These are phyloP conservation scores for Dillenia suffruticosa DNA, from an alignment of 164 flowering plant species.

Conservation along the genomic window DNA sequence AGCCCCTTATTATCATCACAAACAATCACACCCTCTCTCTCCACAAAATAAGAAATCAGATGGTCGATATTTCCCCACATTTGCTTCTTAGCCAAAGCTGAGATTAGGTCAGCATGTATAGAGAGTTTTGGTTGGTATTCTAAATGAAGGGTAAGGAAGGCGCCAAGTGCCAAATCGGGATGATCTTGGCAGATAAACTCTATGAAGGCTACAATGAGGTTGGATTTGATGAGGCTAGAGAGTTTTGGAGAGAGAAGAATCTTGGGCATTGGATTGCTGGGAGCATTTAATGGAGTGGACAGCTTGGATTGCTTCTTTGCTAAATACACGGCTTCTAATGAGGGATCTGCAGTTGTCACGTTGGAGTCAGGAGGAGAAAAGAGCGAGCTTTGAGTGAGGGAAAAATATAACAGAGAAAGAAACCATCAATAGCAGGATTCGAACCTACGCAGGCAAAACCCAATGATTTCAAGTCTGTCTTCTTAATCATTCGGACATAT, in stretches of 20 bases:
- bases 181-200: constrained; percentile 85
- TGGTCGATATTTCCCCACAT: constrained; percentile 57
- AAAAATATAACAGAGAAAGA: too few species aligned
- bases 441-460: too few species aligned
- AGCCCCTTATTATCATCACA: constrained; percentile 39
- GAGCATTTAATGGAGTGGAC: constrained; percentile 75
- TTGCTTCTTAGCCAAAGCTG: constrained; percentile 42
- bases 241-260: constrained; percentile 29
- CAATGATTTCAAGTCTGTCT: too few species aligned
- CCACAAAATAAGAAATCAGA: constrained; percentile 46
- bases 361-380: too few species aligned
- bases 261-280: constrained; percentile 13
- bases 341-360: constrained; percentile 74
- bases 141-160: constrained; percentile 43
- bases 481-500: too few species aligned
- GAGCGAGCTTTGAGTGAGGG: too few species aligned
- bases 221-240: constrained; percentile 67
- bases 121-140: constrained; percentile 51
- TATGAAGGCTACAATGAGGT: constrained; percentile 70
- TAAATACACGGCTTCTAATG: constrained; percentile 60
- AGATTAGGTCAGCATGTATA: constrained; percentile 53
- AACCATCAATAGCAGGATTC: too few species aligned
- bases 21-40: constrained; percentile 14
- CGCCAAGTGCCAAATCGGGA: constrained; percentile 53
- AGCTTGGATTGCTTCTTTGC: constrained; percentile 87